A percentile compares a stretch with the other conserved stretches of the same genome.
phyloP scores from a whole-genome alignment of 2,329 filamentous ascomycete genomes.

The Gyromitra esculenta region DNA sequence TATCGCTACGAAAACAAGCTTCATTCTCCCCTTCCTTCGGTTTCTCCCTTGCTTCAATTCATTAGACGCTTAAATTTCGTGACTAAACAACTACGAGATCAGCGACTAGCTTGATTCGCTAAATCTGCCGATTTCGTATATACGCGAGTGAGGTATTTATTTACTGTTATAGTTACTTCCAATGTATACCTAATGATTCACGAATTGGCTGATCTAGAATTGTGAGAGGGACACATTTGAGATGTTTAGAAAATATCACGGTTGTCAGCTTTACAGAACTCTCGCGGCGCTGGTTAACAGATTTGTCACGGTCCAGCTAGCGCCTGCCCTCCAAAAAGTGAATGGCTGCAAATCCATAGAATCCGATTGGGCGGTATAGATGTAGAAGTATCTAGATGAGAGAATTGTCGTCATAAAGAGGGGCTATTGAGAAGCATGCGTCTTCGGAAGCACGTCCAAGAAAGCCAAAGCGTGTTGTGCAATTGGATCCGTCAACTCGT shows the following conservation, averaged over 20 bases:
- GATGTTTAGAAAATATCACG: conserved; percentile 4
- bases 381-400: conserved; percentile 60
- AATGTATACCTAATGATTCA: conserved; percentile 2
- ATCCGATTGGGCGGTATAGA: conserved; percentile 57
- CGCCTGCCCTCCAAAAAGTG: conserved; percentile 60
- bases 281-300: conserved; percentile 62
- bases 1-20: conserved; percentile 3
- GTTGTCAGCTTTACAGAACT: conserved; percentile 62
- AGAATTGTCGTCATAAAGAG: conserved; percentile 61
- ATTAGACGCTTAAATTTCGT: neutral
- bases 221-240: neutral
- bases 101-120: conserved; percentile 65
- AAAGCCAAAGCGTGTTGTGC: conserved; percentile 60
- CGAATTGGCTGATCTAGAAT: conserved; percentile 2
- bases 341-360: conserved; percentile 60
- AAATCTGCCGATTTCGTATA: conserved; percentile 69
- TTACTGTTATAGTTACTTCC: neutral
- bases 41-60: conserved; percentile 1
- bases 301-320: conserved; percentile 55
- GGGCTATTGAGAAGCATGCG: conserved; percentile 58
- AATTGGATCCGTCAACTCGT: conserved; percentile 60
- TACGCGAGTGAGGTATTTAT: conserved; percentile 60
- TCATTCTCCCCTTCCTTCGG: neutral
- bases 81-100: too few relatives aligned
- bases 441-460: conserved; percentile 60